These are phyloP conservation scores for Peziza echinospora DNA, from an alignment of 495 filamentous ascomycete species.

Conservation along the genomic window DNA sequence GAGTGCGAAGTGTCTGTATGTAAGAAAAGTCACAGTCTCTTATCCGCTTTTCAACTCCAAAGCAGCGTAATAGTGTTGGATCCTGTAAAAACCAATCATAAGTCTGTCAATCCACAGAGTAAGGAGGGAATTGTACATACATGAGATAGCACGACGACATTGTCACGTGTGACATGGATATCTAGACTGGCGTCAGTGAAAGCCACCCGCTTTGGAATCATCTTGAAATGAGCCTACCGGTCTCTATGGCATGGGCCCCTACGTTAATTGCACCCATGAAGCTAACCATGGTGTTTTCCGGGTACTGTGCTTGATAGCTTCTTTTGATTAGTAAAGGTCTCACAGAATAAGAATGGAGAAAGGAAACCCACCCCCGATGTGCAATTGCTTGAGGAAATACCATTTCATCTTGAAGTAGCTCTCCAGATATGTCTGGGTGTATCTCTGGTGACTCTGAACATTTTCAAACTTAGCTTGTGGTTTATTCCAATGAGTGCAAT, in stretches of 20 bases:
- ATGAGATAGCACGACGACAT: conserved; percentile 66
- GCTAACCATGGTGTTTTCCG: conserved; percentile 69
- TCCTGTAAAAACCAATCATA: conserved; percentile 32
- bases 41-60: conserved; percentile 45
- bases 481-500: no score
- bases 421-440: no score
- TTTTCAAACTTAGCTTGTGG: no score
- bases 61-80: conserved; percentile 52
- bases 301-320: conserved; percentile 40
- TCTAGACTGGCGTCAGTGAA: conserved; percentile 26
- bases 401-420: no score
- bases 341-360: background rate
- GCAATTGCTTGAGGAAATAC: conserved; percentile 52
- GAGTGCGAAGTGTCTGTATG: conserved; percentile 42
- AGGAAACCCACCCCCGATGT: conserved; percentile 48
- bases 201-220: no score
- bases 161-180: conserved; percentile 60
- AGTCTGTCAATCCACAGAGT: background rate
- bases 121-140: conserved; percentile 27
- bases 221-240: conserved; percentile 19
- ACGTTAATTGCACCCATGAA: conserved; percentile 49
- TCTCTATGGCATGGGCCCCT: conserved; percentile 67
- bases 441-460: no score
- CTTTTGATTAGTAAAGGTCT: no score
- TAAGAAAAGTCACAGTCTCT: conserved; percentile 55